phyloP scores from a whole-genome alignment of 1,139 yeast genomes.

The Torulaspora globosa region DNA sequence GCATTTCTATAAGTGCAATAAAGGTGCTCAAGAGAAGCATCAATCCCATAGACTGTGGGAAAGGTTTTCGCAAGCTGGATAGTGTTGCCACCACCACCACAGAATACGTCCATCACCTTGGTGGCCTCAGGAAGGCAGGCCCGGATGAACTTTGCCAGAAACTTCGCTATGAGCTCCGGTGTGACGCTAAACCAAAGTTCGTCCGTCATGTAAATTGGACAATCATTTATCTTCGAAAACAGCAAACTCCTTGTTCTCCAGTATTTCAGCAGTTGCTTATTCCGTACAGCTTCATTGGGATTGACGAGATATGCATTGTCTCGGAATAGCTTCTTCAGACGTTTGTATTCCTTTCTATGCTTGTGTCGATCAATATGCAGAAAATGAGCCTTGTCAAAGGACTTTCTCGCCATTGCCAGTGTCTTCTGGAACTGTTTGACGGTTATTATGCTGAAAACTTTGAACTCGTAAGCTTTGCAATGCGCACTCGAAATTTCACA shows the following conservation, averaged over 20 bases:
- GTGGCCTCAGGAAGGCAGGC: conserved; percentile 49
- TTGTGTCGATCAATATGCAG: conserved; percentile 19
- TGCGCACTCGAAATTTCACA: neutral
- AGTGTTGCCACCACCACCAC: conserved; percentile 96
- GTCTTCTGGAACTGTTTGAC: neutral
- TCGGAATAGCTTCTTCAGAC: conserved; percentile 15
- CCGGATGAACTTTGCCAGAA: conserved; percentile 54
- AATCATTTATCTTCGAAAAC: conserved; percentile 41
- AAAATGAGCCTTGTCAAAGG: conserved; percentile 14
- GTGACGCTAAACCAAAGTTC: conserved; percentile 92
- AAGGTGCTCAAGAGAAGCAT: conserved; percentile 55
- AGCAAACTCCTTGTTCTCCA: conserved; percentile 28
- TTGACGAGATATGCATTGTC: conserved; percentile 17
- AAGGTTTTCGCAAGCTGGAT: conserved; percentile 71
- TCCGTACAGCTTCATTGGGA: conserved; percentile 15
- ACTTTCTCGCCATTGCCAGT: conserved; percentile 1
- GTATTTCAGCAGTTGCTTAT: conserved; percentile 24
- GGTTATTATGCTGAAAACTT: neutral
- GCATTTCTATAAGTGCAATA: conserved; percentile 70
- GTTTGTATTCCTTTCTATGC: conserved; percentile 18
- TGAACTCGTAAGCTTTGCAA: conserved; percentile 2
- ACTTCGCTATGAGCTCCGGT: conserved; percentile 69
- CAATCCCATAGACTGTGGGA: conserved; percentile 61
- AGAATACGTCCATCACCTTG: conserved; percentile 63
- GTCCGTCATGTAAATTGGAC: conserved; percentile 67